These are phyloP conservation scores for Dissophora ornata DNA, from an alignment of 192 early-diverging fungal species.

Conservation along the genomic window DNA sequence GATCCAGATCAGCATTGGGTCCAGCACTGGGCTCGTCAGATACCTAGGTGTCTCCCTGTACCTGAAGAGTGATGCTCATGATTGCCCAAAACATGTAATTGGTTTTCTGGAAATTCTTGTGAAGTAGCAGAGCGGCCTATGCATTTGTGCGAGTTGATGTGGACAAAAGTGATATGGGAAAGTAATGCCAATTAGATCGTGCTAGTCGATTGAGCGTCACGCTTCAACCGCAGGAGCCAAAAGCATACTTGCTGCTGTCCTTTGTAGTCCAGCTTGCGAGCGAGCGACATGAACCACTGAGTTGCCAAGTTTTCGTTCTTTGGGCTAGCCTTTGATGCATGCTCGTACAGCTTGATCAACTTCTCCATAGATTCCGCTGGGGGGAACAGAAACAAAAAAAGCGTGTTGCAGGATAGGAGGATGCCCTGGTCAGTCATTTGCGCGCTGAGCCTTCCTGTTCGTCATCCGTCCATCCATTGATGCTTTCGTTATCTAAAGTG, in stretches of 20 bases:
- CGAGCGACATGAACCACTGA: constrained; percentile 88
- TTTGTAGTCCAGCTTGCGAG: constrained; percentile 73
- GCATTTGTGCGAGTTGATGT: not conserved
- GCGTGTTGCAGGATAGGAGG: not conserved
- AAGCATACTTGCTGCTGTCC: constrained; percentile 63
- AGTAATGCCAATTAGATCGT: too few species aligned
- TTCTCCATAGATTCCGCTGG: constrained; percentile 75
- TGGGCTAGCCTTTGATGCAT: constrained; percentile 67
- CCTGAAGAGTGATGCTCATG: constrained; percentile 83
- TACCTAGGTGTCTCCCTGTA: constrained; percentile 24
- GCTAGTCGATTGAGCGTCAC: too few species aligned
- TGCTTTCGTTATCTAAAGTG: not conserved
- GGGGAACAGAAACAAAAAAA: not conserved
- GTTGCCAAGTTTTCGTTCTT: constrained; percentile 77
- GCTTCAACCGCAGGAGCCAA: too few species aligned
- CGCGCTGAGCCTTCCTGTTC: too few species aligned
- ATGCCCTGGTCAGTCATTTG: too few species aligned
- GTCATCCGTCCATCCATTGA: not conserved
- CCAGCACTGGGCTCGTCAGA: too few species aligned
- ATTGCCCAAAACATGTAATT: constrained; percentile 92
- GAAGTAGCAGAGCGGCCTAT: constrained; percentile 81
- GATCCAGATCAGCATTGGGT: too few species aligned
- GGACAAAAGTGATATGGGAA: too few species aligned
- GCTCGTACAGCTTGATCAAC: constrained; percentile 78
- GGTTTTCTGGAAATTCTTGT: constrained; percentile 80